Evolutionary conservation across 1,284 basidiomycete species (phyloP).

Genomic region (Pascua guehoae): DNA sequence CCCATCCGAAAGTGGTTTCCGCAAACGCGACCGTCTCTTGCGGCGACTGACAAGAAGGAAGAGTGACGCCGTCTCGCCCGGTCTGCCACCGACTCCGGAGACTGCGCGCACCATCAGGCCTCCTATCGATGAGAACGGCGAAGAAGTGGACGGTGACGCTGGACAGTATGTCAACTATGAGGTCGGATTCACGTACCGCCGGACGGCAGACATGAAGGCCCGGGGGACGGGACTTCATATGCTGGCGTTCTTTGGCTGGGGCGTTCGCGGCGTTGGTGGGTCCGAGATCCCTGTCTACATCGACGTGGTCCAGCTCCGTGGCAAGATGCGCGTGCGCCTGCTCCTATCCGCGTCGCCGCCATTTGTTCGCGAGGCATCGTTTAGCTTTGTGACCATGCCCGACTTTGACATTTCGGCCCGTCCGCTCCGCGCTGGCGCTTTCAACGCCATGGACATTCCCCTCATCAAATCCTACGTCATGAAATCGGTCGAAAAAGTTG

Average conservation of each 20-base stretch:
- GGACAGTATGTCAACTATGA: conserved; percentile 49
- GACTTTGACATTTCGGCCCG: conserved; percentile 48
- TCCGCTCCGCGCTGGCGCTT: conserved; percentile 34
- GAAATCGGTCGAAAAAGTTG: conserved; percentile 44
- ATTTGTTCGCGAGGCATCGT: conserved; percentile 42
- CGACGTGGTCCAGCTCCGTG: conserved; percentile 36
- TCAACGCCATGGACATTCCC: conserved; percentile 48
- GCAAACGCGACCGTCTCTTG: conserved; percentile 4
- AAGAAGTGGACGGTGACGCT: conserved; percentile 25
- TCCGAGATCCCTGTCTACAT: conserved; percentile 45
- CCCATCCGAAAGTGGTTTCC: background rate
- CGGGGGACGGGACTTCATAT: conserved; percentile 45
- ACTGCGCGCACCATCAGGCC: background rate
- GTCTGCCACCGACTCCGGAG: background rate
- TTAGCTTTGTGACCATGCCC: conserved; percentile 46
- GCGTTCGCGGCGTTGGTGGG: conserved; percentile 43
- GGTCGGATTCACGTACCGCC: conserved; percentile 43
- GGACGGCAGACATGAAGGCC: conserved; percentile 20
- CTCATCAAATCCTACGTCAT: conserved; percentile 45
- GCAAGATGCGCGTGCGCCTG: conserved; percentile 37
- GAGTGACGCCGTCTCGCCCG: background rate
- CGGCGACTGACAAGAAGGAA: background rate
- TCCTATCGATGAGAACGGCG: background rate
- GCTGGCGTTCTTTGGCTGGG: conserved; percentile 45
- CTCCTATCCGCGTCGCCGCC: conserved; percentile 48